These are phyloP conservation scores for Macrolepiota albuminosa DNA, from an alignment of 768 basidiomycete genomes.

Conservation along the genomic window DNA sequence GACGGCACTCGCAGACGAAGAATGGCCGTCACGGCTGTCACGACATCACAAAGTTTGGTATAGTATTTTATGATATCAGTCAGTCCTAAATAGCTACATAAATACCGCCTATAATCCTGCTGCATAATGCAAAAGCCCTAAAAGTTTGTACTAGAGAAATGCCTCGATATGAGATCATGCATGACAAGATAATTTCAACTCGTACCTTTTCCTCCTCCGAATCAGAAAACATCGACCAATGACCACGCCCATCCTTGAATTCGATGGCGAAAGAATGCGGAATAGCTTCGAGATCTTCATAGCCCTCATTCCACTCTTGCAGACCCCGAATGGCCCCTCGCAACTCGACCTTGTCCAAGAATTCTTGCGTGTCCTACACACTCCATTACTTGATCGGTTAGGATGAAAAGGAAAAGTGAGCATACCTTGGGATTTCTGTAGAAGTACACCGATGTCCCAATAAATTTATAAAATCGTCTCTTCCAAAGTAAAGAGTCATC, in stretches of 20 bases:
- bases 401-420: not conserved
- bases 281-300: constrained; percentile 62
- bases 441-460: constrained; percentile 40
- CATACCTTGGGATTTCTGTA: constrained; percentile 48
- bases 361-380: constrained; percentile 32
- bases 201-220: constrained; percentile 59
- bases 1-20: constrained; percentile 7
- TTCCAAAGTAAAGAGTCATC: constrained; percentile 54
- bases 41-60: constrained; percentile 3
- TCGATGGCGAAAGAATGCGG: constrained; percentile 64
- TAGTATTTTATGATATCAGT: not conserved
- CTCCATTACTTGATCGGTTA: not conserved
- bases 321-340: constrained; percentile 41
- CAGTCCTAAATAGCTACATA: constrained; percentile 3
- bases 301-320: constrained; percentile 63
- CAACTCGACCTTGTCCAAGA: constrained; percentile 41
- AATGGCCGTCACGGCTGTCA: constrained; percentile 13
- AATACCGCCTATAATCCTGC: constrained; percentile 30
- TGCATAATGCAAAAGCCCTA: constrained; percentile 42
- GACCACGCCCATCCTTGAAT: constrained; percentile 41
- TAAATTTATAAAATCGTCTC: constrained; percentile 58
- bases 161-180: not conserved
- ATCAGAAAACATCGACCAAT: constrained; percentile 60
- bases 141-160: constrained; percentile 35
- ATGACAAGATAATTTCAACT: not conserved